Evolutionary conservation across 169 alveolate genomes (phyloP).

Genomic region (Besnoitia besnoiti): DNA sequence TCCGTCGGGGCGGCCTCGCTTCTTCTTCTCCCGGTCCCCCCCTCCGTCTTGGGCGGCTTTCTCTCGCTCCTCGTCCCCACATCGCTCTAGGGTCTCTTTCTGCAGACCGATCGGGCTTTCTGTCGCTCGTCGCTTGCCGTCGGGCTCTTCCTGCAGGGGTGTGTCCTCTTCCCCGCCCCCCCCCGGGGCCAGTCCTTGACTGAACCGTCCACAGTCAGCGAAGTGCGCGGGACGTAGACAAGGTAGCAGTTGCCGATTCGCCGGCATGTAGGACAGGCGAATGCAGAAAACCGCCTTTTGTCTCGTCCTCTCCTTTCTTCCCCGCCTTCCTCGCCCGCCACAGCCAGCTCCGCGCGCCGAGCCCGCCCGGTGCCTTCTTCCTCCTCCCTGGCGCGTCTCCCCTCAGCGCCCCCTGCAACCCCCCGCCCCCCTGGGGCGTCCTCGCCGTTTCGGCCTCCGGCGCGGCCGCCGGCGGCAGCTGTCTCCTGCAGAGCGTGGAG

Average conservation of each 20-base stretch:
- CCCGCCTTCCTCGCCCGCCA: not conserved
- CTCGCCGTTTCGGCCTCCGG: not conserved
- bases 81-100: no score
- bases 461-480: not conserved
- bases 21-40: not conserved
- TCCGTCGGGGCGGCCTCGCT: not conserved
- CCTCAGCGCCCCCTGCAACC: not conserved
- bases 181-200: not conserved
- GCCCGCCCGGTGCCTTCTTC: not conserved
- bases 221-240: not conserved
- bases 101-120: no score
- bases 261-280: constrained; percentile 24
- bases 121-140: no score
- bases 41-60: not conserved
- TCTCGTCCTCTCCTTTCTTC: not conserved
- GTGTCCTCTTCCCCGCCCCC: not conserved
- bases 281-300: not conserved
- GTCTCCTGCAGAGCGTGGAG: not conserved
- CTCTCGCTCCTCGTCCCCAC: no score
- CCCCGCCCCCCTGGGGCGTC: not conserved
- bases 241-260: constrained; percentile 17
- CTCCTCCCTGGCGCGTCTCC: not conserved
- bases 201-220: constrained; percentile 17
- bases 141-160: not conserved
- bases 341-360: not conserved